Base-by-base conservation (phyloP, 108 stramenopile species). In the Pelagomonas calceolata region DNA sequence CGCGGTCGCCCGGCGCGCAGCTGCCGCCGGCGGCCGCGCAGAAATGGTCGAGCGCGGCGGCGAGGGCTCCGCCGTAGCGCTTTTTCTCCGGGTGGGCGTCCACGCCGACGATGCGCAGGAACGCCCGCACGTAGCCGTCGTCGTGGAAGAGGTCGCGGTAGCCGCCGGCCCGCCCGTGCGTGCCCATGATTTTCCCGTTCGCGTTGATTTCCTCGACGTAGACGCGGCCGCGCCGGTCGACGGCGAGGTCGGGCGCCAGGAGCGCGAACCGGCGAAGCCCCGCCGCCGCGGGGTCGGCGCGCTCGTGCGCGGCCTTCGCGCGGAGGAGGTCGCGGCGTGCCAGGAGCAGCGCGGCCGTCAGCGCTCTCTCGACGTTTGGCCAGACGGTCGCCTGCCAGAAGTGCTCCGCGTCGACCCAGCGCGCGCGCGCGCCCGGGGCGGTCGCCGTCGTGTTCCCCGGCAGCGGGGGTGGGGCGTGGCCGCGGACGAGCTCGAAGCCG, bases 161-260 rank as follows among this genome's bases (percentile, higher is more conserved):
- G 44, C 44, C 46, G 44, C 46, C 69, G 51, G 3, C 26, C 21
- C 51, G 51, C 21, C 10, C 21, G 51, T 60, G 3, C 21, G 51
- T 60, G 10, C 69, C 69, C 29, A 69, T 51, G 44, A 69, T 69
- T 31, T 60, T 46, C 14, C 69, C 69, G 69, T 69, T 69, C n/a
- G 69, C 60, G 69, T 69, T 69, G 36, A 69, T 51, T 30, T 69
- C 69, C 30, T 69, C 69, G 36, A 69, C 33, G 45, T 16, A 69
- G 9, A 45, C 45, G 31, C 30, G 30, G 30, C 69, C 69, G 17
- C 4, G 4, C 30, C 31, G 32, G 69, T 69, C 69, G 21, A 69
- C 12, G 21, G 69, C 45, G 17, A 69, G 32, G 44, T 69, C 69
- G 16, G 69, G 69, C 30, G 44, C 31, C 9, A 69, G 45, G 43